A percentile compares a stretch with the other conserved stretches of the same genome.
Evolutionary conservation across 1,139 yeast species (phyloP).

Genomic region (Lodderomyces pseudojiufengensis): DNA sequence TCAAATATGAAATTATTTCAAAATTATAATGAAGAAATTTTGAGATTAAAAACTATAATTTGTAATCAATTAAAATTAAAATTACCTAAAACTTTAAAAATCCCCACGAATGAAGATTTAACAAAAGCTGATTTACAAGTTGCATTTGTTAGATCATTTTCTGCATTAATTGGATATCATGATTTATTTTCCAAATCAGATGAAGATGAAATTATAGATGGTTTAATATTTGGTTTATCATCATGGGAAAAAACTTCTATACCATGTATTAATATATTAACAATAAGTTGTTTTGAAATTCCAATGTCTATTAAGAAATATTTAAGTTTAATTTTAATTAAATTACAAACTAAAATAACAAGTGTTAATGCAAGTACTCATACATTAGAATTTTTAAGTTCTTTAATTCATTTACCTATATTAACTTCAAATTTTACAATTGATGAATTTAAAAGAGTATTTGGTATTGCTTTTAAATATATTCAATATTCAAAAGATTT

Average conservation of each 20-base stretch:
- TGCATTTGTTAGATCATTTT: slow-evolving; percentile 60
- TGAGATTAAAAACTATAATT: slow-evolving; percentile 43
- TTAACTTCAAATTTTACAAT: slow-evolving; percentile 68
- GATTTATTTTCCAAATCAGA: slow-evolving; percentile 55
- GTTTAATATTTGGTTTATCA: slow-evolving; percentile 61
- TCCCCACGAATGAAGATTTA: slow-evolving; percentile 37
- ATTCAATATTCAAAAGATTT: slow-evolving; percentile 68
- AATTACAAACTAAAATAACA: slow-evolving; percentile 71
- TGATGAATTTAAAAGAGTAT: slow-evolving; percentile 75
- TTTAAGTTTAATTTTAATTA: slow-evolving; percentile 60
- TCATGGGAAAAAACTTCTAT: slow-evolving; percentile 80
- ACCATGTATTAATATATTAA: slow-evolving; percentile 72
- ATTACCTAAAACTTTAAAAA: slow-evolving; percentile 40
- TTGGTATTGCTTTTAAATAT: slow-evolving; percentile 79
- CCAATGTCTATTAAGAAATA: slow-evolving; percentile 71
- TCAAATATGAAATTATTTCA: slow-evolving; percentile 57
- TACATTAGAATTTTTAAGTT: slow-evolving; percentile 68
- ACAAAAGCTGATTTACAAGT: slow-evolving; percentile 65
- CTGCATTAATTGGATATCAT: slow-evolving; percentile 68
- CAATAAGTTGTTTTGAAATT: slow-evolving; percentile 76
- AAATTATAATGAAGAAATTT: slow-evolving; percentile 42
- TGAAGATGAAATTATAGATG: slow-evolving; percentile 64
- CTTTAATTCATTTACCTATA: slow-evolving; percentile 63
- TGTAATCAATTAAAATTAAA: slow-evolving; percentile 60
- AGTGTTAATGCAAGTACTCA: slow-evolving; percentile 68